phyloP scores from a whole-genome alignment of 345 rosid species.

The Crucihimalaya himalaica region DNA sequence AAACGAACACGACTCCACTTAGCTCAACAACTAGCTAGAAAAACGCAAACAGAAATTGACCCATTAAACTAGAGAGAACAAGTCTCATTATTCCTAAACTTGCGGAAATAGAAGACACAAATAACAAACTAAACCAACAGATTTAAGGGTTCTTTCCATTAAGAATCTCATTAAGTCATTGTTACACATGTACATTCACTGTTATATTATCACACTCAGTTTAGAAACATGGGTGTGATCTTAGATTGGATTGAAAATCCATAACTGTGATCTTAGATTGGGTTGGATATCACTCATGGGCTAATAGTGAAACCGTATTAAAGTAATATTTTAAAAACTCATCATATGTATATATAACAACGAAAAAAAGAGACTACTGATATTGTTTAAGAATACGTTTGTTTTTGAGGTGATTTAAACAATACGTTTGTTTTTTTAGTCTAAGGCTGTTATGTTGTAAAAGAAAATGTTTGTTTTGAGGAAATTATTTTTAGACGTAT shows the following conservation, averaged over 20 bases:
- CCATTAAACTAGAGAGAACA: too few relatives aligned
- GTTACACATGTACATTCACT: not conserved
- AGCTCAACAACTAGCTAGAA: too few relatives aligned
- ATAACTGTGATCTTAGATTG: not conserved
- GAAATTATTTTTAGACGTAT: not conserved
- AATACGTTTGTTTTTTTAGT: not conserved
- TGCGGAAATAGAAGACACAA: too few relatives aligned
- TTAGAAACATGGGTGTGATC: not conserved
- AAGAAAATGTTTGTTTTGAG: not conserved
- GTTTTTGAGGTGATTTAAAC: not conserved
- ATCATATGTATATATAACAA: not conserved
- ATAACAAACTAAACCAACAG: too few relatives aligned
- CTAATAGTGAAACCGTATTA: not conserved
- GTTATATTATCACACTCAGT: not conserved
- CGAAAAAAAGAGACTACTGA: not conserved
- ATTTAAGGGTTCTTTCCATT: conserved; percentile 23
- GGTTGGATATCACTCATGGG: conserved; percentile 2
- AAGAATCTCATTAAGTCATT: conserved; percentile 24
- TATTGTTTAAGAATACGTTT: not conserved
- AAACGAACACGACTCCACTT: too few relatives aligned
- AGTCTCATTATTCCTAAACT: too few relatives aligned
- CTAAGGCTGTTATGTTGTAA: not conserved
- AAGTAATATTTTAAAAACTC: not conserved
- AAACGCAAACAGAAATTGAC: too few relatives aligned
- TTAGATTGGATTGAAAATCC: not conserved